phyloP scores from a whole-genome alignment of 768 basidiomycete genomes.

The Lentinula edodes region DNA sequence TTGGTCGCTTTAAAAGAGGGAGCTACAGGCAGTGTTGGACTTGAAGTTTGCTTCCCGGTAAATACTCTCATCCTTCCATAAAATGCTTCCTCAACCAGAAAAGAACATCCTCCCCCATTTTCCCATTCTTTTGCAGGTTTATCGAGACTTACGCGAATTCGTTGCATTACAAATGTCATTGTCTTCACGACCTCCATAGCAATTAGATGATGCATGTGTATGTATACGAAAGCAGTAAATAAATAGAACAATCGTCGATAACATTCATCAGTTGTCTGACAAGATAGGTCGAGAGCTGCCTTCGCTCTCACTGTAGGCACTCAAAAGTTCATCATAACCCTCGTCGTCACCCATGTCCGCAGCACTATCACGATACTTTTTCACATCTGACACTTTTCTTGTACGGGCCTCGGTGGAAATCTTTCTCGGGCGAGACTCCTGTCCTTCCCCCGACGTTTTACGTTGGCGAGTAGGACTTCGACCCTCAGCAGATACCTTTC shows the following conservation, averaged over 20 bases:
- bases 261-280: neutral
- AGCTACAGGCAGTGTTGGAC: constrained; percentile 18
- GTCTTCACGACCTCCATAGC: neutral
- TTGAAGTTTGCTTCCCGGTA: constrained; percentile 63
- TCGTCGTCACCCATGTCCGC: constrained; percentile 73
- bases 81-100: constrained; percentile 19
- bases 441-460: constrained; percentile 27
- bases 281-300: constrained; percentile 26
- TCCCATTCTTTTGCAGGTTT: constrained; percentile 53
- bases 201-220: neutral
- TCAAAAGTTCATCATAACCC: constrained; percentile 70
- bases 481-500: constrained; percentile 37
- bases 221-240: neutral
- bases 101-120: constrained; percentile 60
- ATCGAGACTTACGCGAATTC: constrained; percentile 26
- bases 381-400: constrained; percentile 42
- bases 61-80: constrained; percentile 11
- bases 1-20: constrained; percentile 42
- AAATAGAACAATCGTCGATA: neutral
- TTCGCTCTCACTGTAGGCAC: constrained; percentile 73
- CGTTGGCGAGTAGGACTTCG: constrained; percentile 16
- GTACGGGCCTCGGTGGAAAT: constrained; percentile 32
- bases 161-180: neutral
- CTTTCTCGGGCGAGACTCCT: constrained; percentile 37
- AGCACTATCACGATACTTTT: constrained; percentile 48